A percentile compares a stretch with the other conserved stretches of the same genome.
Conservation (phyloP, 169 alveolate genomes). For the Neospora caninum region DNA sequence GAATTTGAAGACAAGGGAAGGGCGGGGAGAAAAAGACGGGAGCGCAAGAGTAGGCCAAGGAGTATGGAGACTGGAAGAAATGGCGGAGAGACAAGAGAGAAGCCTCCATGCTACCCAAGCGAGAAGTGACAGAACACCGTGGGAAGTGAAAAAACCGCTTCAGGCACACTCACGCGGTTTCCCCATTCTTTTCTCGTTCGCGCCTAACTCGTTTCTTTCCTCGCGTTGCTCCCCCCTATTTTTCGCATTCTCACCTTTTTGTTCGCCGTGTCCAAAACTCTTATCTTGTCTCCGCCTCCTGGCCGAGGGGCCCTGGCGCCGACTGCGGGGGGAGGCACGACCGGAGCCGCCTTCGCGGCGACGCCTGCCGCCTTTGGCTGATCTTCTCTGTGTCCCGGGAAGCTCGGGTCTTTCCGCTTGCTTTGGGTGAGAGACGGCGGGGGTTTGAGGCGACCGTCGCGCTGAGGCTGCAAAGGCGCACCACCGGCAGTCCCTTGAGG, state of each 20-base stretch:
- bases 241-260: neutral
- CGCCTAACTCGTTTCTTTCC: too few species aligned
- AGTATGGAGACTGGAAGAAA: too few species aligned
- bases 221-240: neutral
- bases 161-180: too few species aligned
- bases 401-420: neutral
- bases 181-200: neutral
- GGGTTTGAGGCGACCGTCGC: conserved; percentile 59
- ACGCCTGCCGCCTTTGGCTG: neutral
- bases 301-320: conserved; percentile 3
- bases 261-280: too few species aligned
- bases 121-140: too few species aligned
- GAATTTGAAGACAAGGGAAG: too few species aligned
- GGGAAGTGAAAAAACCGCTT: too few species aligned
- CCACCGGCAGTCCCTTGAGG: neutral
- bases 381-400: neutral
- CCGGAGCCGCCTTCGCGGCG: conserved; percentile 3
- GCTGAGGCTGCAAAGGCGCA: neutral
- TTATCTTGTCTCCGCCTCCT: neutral
- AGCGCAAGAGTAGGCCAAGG: too few species aligned
- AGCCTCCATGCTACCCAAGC: too few species aligned
- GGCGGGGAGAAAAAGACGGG: too few species aligned
- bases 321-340: conserved; percentile 24
- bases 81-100: too few species aligned
- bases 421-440: conserved; percentile 39